Evolutionary conservation across 345 rosid species (phyloP), one percentile per base, ranked within the genome.

Genomic region (Abelmoschus esculentus): DNA sequence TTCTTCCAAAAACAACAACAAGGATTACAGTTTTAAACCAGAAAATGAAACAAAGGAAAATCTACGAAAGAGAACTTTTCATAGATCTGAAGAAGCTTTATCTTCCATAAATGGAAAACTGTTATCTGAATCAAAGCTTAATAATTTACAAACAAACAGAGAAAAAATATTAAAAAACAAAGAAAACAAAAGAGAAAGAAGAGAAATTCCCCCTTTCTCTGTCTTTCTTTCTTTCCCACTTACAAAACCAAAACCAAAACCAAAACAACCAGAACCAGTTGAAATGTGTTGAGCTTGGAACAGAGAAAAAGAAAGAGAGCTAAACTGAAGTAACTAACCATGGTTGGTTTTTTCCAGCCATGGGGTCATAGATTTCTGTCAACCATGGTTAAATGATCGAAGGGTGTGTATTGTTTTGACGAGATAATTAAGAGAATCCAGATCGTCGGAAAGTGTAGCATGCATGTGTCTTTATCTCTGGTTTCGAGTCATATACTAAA

Each of bases 391-490:
- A 19, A 19, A 31, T 57, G 67, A 86, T 84, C 86, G 32, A 2
- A 77, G 81, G 87, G 90, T 68, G 29, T 19, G n/a, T 47, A 73
- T 34, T 58, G 60, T 7, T 66, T 61, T 18, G 72, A 59, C 18
- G 71, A 70, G 69, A 70, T 65, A 52, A 42, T 6, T 63, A 70
- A 81, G 74, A 75, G 83, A 78, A 83, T 86, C 86, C 22, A 60
- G 71, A 75, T 80, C 88, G 86, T 81, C 67, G 78, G 79, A 73
- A 62, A 76, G 73, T 66, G 82, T 61, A 77, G 77, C 85, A 80
- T 82, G 86, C 91, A 81, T 79, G 81, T 79, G 92, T 82, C 86
- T 67, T 77, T 77, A 79, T 83, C 84, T 77, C 86, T 36, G 67
- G 69, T 71, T 64, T 31, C 54, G 57, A 60, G 71, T 22, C 26